Base-by-base conservation (phyloP, 148 eudicot genomes). In the Camellia lanceoleosa region DNA sequence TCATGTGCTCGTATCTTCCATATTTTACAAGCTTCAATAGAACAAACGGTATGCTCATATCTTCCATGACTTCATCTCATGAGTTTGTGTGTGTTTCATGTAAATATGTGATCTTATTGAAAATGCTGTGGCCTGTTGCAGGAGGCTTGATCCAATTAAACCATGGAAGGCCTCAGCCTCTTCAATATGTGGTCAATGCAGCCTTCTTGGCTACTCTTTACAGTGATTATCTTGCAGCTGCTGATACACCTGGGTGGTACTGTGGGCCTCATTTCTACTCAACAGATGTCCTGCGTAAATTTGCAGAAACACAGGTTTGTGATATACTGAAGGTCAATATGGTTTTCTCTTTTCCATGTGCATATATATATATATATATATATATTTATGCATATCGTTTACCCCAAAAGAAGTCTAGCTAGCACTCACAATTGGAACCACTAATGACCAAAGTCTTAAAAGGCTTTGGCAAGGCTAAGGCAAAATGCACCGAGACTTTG, bases 151-250 rank as follows among this genome's bases (percentile, higher is more conserved):
- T 95, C 77, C 88, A 92, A 65, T 85, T 95, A 79, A 95, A 90
- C 82, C 94, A 93, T 80, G 98, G 98, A 79, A 84, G 89, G 44
- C 98, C 98, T 49, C 98, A 93, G 89, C 95, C 97, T 64, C 98
- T 95, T 78, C 98, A 95, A 74, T 95, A 93, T 80, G 97, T 87
- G 10, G 98, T 90, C 19, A 95, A 95, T 87, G 94, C 98, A 54
- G 98, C 98, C 56, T 95, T 95, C 87, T 81, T 95, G 86, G 97
- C 98, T 59, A 84, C 97, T 20, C 79, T 95, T 58, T 95, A 71
- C 81, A 89, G 92, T 81, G 98, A 95, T 85, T 95, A 95, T 81
- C 93, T 95, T 80, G 91, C 85, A 44, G 91, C 94, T 68, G 92
- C 97, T 54, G 97, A 95, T 83, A 91, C 92, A 4, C 97, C 97